Base-by-base conservation (phyloP, 2,329 filamentous ascomycete genomes). In the Didymella lethalis region DNA sequence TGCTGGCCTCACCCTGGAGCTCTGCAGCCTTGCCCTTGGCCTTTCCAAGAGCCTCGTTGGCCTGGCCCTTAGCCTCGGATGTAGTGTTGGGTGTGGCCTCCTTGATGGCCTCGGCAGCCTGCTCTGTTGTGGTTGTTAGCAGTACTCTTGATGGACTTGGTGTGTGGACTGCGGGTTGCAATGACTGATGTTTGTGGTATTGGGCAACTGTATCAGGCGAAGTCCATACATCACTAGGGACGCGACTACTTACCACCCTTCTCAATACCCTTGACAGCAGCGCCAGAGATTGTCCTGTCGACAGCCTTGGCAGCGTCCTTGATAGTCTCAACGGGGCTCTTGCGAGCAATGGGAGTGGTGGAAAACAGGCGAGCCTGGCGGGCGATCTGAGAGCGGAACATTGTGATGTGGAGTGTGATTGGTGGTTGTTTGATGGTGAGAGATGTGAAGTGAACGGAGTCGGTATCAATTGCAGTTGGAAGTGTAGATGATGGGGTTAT, bases 201-300 rank as follows among this genome's bases (percentile, higher is more conserved):
- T 7, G 10, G 38, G 8, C 31, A 38, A 38, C 18, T 26, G 46
- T 20, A 26, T 48, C 32, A 36, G 48, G 46, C 20, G 41, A 28
- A 40, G 47, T 43, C 41, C 47, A 11, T 0, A n/a, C 31, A 48
- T 16, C 26, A 20, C 3, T 11, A 16, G n/a, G 6, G 32, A 44
- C 18, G 14, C 2, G 32, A 34, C 53, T 63, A 81, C 86, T 59
- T 83, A 88, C 86, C 82, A 59, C 85, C 84, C 66, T 81, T 86
- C 76, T 89, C 84, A 61, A 88, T 87, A 45, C 86, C 86, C 76
- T 85, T 85, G 23, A 88, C 83, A 11, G 83, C 82, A 26, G 77
- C 82, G 71, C 85, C 79, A 0, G 84, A 82, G 34, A 87, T 80
- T 23, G 79, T 80, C 61, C 82, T 78, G 73, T 89, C 85, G 20